phyloP scores from a whole-genome alignment of 1,139 yeast genomes.

The Suhomyces ambrosiae region DNA sequence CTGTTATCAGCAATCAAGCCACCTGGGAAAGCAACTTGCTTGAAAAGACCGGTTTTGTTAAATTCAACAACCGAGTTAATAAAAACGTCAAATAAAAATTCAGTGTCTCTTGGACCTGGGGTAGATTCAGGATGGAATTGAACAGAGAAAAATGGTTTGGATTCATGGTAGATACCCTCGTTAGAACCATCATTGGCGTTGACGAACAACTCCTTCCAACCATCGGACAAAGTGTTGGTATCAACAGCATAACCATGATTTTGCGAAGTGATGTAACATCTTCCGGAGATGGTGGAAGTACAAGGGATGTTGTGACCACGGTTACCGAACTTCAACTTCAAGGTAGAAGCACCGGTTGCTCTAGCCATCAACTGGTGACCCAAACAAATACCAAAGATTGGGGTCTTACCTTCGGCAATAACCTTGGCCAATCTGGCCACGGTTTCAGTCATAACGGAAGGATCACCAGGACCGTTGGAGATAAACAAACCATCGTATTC shows the following conservation, averaged over 20 bases:
- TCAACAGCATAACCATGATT: conserved; percentile 99
- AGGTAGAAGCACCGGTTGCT: conserved; percentile 92
- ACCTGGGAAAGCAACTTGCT: conserved; percentile 89
- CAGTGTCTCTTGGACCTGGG: conserved; percentile 99
- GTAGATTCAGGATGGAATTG: conserved; percentile 99
- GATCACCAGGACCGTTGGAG: conserved; percentile 99
- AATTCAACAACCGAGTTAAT: conserved; percentile 75
- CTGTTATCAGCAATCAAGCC: conserved; percentile 73
- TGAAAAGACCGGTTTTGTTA: conserved; percentile 55
- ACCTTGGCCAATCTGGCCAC: conserved; percentile 61
- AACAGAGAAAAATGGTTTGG: conserved; percentile 93
- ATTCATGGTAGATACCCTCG: conserved; percentile 94
- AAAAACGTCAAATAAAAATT: conserved; percentile 93
- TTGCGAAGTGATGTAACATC: conserved; percentile 98
- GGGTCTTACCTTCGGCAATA: conserved; percentile 65
- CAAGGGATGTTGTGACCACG: conserved; percentile 99
- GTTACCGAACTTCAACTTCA: conserved; percentile 96
- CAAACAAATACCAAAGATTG: conserved; percentile 95
- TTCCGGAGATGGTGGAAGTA: conserved; percentile 87
- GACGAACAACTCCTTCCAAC: conserved; percentile 93
- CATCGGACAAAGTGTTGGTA: conserved; percentile 64
- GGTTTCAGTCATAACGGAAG: conserved; percentile 74
- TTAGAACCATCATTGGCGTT: conserved; percentile 97
- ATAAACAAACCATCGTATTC: conserved; percentile 92
- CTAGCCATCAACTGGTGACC: conserved; percentile 98